phyloP scores from a whole-genome alignment of 495 filamentous ascomycete species.

The Chaetomidium leptoderma region DNA sequence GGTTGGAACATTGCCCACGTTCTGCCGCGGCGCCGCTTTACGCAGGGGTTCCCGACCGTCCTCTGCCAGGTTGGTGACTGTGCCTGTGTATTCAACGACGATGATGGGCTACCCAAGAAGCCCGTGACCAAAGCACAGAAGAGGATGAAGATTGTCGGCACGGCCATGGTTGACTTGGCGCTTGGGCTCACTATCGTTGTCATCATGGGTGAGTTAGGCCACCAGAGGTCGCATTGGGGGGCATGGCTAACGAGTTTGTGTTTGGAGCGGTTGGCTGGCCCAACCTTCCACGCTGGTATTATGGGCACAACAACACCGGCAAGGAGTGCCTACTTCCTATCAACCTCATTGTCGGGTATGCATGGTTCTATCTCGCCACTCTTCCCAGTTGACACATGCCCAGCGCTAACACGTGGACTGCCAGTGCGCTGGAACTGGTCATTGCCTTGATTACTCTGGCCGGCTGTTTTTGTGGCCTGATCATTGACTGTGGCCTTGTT shows the following conservation, averaged over 20 bases:
- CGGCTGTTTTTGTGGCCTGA: background rate
- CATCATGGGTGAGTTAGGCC: conserved; percentile 3
- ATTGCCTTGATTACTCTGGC: background rate
- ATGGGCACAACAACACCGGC: no score
- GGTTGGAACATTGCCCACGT: conserved; percentile 11
- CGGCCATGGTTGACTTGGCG: conserved; percentile 4
- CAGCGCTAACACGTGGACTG: background rate
- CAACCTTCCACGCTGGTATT: background rate
- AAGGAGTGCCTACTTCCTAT: background rate
- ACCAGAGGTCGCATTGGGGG: no score
- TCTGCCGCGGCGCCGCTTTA: background rate
- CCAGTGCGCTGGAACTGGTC: background rate
- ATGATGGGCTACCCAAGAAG: background rate
- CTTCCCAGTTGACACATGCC: background rate
- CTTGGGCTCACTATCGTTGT: conserved; percentile 11
- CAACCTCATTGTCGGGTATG: background rate
- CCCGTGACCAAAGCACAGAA: background rate
- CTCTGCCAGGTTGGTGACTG: conserved; percentile 14
- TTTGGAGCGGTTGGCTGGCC: background rate
- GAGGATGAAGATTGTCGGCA: background rate
- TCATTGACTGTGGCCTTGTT: background rate
- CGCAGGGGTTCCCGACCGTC: conserved; percentile 8
- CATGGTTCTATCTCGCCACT: background rate
- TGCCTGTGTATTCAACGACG: conserved; percentile 4
- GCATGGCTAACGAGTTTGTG: background rate